These are phyloP conservation scores for Akanthomyces dipterigenus DNA, from an alignment of 2,329 filamentous ascomycete species.

Conservation along the genomic window DNA sequence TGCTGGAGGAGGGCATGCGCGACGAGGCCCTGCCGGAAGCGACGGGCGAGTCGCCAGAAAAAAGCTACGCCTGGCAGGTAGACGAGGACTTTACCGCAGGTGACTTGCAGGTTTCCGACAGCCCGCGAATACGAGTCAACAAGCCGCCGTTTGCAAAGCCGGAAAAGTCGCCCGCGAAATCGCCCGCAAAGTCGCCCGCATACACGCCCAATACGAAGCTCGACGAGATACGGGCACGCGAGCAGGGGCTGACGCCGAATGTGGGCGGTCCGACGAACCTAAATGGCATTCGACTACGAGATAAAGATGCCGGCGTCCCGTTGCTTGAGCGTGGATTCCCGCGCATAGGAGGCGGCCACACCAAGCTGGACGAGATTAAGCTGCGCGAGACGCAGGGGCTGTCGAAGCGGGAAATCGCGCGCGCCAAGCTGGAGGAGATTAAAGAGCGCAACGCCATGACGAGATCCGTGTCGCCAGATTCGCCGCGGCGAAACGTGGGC, in stretches of 20 bases:
- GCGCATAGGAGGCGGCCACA: slow-evolving; percentile 27
- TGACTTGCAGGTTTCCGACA: slow-evolving; percentile 49
- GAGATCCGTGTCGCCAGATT: slow-evolving; percentile 36
- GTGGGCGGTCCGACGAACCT: slow-evolving; percentile 20
- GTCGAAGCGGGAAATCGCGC: slow-evolving; percentile 41
- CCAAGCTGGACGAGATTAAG: slow-evolving; percentile 44
- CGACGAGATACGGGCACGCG: slow-evolving; percentile 38
- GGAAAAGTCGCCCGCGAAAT: slow-evolving; percentile 3
- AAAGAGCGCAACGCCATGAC: slow-evolving; percentile 42
- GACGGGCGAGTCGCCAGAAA: slow-evolving; percentile 35
- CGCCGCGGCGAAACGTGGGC: slow-evolving; percentile 15
- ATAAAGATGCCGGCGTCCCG: slow-evolving; percentile 27
- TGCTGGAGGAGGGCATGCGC: slow-evolving; percentile 8
- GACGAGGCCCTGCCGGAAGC: slow-evolving; percentile 27
- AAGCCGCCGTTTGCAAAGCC: slow-evolving; percentile 26
- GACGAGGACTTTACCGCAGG: slow-evolving; percentile 52
- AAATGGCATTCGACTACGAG: slow-evolving; percentile 30
- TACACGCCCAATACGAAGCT: slow-evolving; percentile 35
- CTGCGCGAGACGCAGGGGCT: slow-evolving; percentile 36
- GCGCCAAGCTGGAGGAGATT: slow-evolving; percentile 46
- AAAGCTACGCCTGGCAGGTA: slow-evolving; percentile 49
- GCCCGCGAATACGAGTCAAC: slow-evolving; percentile 42
- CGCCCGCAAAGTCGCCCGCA: slow-evolving; percentile 8
- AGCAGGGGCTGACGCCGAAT: slow-evolving; percentile 19
- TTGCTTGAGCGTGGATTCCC: slow-evolving; percentile 23